Base-by-base conservation (phyloP, 768 basidiomycete genomes). In the Agrocybe pediades region DNA sequence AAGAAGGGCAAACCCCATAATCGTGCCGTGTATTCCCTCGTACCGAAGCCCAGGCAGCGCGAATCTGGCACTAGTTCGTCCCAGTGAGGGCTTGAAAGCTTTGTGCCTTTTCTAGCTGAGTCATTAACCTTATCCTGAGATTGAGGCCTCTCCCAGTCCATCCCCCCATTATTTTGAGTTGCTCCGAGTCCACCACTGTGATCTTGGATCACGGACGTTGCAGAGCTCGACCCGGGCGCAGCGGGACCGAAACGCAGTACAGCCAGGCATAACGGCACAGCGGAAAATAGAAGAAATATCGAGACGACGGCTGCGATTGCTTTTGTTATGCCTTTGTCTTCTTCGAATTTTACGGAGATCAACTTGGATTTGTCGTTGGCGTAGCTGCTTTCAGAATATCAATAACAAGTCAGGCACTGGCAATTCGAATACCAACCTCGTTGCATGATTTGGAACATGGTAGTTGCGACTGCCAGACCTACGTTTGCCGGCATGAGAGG, bases 381-480 rank as follows among this genome's bases (percentile, higher is more conserved):
- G 54, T 74, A 74, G 56, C 73, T 74, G 29, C 39, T 46, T 41
- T 49, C 47, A 44, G 44, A 26, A 39, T 27, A 46, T 51, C 41
- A 51, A 47, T 55, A 52, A 50, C 13, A 11, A 16, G 29, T 26
- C 17, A 53, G 42, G 39, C 54, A 21, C 27, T 36, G 16, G 36
- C 16, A 17, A 9, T 20, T 24, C 9, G 48, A 44, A 46, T 36
- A 54, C 66, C 41, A 33, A 71, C 73, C 71, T 74, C 53, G 73
- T 74, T 21, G 71, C 73, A 54, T 73, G 73, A 52, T 74, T 74
- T 26, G 73, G 71, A 45, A 74, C 66, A 60, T 74, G 73, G 56
- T 74, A 74, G 26, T 71, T 74, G 39, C 71, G 66, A 51, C 71
- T 71, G 15, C 73, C 73, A 21, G 66, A 61, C 54, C 73, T 64